A percentile compares a stretch with the other conserved stretches of the same genome.
Conservation (phyloP, 2,329 filamentous ascomycete species). For the Alternaria rosae region DNA sequence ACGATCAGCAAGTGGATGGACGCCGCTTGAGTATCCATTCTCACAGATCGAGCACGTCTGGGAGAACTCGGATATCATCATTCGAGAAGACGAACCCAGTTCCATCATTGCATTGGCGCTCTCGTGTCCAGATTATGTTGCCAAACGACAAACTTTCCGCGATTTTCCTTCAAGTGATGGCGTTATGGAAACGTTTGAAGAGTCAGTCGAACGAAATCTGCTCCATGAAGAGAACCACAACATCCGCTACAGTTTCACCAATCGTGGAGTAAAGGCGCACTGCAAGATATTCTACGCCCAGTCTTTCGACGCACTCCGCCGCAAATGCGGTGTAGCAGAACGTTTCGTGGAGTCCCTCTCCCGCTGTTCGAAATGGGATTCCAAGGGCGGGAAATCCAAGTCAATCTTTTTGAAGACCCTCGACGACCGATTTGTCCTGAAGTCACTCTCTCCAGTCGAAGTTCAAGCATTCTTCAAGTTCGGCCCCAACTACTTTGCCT, state of each 20-base stretch:
- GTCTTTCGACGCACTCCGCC: slow-evolving; percentile 92
- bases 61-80: slow-evolving; percentile 94
- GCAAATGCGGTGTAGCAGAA: slow-evolving; percentile 91
- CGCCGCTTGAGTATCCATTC: slow-evolving; percentile 89
- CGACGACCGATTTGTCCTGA: slow-evolving; percentile 91
- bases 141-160: slow-evolving; percentile 76
- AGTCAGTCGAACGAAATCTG: slow-evolving; percentile 83
- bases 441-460: slow-evolving; percentile 88
- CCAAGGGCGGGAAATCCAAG: slow-evolving; percentile 96
- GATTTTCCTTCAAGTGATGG: slow-evolving; percentile 29
- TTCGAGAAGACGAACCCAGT: slow-evolving; percentile 95
- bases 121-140: slow-evolving; percentile 84
- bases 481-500: slow-evolving; percentile 94
- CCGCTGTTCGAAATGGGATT: slow-evolving; percentile 96
- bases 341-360: slow-evolving; percentile 95
- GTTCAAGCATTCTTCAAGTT: slow-evolving; percentile 94
- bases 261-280: slow-evolving; percentile 91
- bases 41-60: slow-evolving; percentile 88
- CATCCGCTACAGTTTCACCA: slow-evolving; percentile 93
- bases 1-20: slow-evolving; percentile 93
- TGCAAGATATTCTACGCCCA: slow-evolving; percentile 99
- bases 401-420: slow-evolving; percentile 96
- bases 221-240: slow-evolving; percentile 87
- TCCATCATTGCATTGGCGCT: slow-evolving; percentile 94
- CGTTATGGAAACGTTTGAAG: slow-evolving; percentile 58